Evolutionary conservation across 495 filamentous ascomycete species (phyloP).

Genomic region (Lepidopterella palustris): DNA sequence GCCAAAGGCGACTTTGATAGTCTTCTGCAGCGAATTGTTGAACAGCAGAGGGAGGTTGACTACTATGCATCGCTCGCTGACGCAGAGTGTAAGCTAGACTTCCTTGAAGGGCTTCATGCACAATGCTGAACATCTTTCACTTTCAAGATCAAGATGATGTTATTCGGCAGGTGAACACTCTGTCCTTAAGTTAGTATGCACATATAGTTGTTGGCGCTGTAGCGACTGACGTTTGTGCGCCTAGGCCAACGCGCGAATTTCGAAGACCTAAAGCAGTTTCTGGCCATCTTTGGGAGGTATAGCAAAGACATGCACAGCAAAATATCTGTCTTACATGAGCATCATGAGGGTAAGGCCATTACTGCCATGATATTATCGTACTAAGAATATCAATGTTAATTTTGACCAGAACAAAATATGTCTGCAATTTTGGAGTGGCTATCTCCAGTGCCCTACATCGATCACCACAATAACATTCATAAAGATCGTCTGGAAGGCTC

Average conservation of each 20-base stretch:
- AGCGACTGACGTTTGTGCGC: not conserved
- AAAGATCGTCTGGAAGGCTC: conserved; percentile 7
- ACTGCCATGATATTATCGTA: not conserved
- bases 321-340: no score
- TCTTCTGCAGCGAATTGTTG: not conserved
- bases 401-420: not conserved
- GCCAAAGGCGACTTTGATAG: not conserved
- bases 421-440: conserved; percentile 18
- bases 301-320: no score
- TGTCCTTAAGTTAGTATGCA: not conserved
- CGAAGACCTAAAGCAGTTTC: no score
- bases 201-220: no score
- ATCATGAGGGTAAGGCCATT: no score
- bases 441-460: conserved; percentile 9
- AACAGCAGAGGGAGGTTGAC: not conserved
- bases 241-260: no score
- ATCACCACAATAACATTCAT: conserved; percentile 12
- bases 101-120: not conserved
- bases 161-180: not conserved
- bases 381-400: not conserved
- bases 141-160: not conserved
- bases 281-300: no score
- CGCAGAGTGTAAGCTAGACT: not conserved
- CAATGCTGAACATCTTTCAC: not conserved
- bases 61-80: not conserved